Percentiles rank a stretch among this genome's conserved stretches.
Conservation (phyloP, 805 yeast genomes). For the Candida krabiensis region DNA sequence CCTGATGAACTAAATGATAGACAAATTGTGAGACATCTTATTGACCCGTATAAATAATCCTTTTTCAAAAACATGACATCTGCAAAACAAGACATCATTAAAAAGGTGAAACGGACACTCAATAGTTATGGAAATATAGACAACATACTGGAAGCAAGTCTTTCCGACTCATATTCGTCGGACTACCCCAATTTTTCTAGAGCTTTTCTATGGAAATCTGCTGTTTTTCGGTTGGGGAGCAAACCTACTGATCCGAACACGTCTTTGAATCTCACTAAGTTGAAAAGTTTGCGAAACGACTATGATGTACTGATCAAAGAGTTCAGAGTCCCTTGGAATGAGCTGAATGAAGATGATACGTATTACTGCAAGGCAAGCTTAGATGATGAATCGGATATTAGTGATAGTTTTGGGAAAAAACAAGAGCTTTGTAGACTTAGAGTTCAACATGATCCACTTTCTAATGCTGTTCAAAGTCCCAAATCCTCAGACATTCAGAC, state of each 20-base stretch:
- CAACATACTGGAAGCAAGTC: slow-evolving; percentile 4
- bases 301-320: slow-evolving; percentile 22
- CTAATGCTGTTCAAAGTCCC: not conserved
- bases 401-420: slow-evolving; percentile 19
- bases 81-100: slow-evolving; percentile 2
- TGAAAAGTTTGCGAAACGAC: slow-evolving; percentile 19
- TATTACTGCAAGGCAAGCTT: slow-evolving; percentile 16
- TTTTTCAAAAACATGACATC: no score
- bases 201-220: slow-evolving; percentile 25
- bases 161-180: slow-evolving; percentile 6
- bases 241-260: slow-evolving; percentile 7
- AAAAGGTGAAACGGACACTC: slow-evolving; percentile 3
- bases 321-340: slow-evolving; percentile 36
- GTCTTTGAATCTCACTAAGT: slow-evolving; percentile 15
- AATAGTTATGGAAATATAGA: slow-evolving; percentile 5
- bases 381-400: slow-evolving; percentile 25
- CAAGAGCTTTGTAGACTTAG: slow-evolving; percentile 14
- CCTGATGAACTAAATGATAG: no score
- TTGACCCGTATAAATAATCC: no score
- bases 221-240: slow-evolving; percentile 13
- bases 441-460: slow-evolving; percentile 24
- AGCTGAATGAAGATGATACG: slow-evolving; percentile 25
- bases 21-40: no score
- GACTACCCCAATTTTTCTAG: slow-evolving; percentile 22
- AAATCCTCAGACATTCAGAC: slow-evolving; percentile 37